Percentiles rank a stretch among this genome's conserved stretches.
Evolutionary conservation across 2,329 filamentous ascomycete genomes (phyloP).

Genomic region (Colletotrichum simmondsii): DNA sequence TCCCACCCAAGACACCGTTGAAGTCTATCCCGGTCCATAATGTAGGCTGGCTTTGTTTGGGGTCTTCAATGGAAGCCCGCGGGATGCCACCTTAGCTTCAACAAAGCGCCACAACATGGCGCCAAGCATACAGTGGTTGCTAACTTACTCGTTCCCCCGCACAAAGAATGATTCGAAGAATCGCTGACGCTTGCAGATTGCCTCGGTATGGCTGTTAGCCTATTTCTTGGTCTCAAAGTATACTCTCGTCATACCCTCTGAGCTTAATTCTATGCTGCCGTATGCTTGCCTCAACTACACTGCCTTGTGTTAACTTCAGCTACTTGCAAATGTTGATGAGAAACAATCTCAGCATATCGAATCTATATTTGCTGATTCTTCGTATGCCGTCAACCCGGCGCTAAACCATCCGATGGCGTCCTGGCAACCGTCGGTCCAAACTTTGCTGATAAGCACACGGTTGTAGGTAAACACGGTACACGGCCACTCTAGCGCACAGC

Average conservation of each 20-base stretch:
- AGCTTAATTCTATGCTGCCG: background rate
- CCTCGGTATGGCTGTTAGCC: background rate
- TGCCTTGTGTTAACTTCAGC: background rate
- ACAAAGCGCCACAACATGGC: constrained; percentile 12
- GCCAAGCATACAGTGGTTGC: background rate
- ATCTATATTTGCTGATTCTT: background rate
- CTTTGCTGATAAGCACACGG: background rate
- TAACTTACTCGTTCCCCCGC: background rate
- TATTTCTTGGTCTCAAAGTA: background rate
- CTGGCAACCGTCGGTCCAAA: background rate
- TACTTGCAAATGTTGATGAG: background rate
- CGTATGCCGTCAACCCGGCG: too few species aligned
- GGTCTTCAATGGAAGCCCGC: background rate
- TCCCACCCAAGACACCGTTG: background rate
- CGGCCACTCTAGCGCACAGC: constrained; percentile 7
- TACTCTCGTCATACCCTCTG: background rate
- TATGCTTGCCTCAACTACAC: background rate
- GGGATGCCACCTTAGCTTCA: background rate
- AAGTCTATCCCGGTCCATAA: background rate
- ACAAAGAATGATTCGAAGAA: background rate
- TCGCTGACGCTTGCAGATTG: background rate
- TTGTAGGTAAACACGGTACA: background rate
- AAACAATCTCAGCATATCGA: background rate
- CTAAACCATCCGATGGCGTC: constrained; percentile 1
- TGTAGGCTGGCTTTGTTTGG: background rate